These are phyloP conservation scores for Ustilago vetiveriae DNA, from an alignment of 1,284 basidiomycete species.

Conservation along the genomic window DNA sequence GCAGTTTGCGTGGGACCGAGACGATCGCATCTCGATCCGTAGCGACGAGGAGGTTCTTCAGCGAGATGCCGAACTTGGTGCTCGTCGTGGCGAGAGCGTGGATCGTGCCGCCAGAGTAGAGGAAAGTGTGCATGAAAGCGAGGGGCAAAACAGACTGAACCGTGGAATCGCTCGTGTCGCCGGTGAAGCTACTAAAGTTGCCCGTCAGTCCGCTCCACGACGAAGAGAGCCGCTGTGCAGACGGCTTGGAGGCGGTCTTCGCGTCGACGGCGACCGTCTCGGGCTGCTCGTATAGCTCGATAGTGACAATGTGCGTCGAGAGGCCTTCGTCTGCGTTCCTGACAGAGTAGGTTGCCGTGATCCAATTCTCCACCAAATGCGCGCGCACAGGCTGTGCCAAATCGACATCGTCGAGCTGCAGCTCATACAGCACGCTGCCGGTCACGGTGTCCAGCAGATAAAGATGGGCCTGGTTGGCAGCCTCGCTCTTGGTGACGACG, in stretches of 20 bases:
- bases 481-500: slow-evolving; percentile 69
- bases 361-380: slow-evolving; percentile 87
- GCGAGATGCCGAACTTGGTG: slow-evolving; percentile 82
- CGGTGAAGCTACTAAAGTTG: slow-evolving; percentile 44
- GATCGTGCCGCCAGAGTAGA: slow-evolving; percentile 74
- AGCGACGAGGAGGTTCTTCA: slow-evolving; percentile 88
- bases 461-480: slow-evolving; percentile 70
- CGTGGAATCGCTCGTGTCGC: slow-evolving; percentile 16
- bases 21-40: slow-evolving; percentile 80
- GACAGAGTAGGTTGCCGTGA: slow-evolving; percentile 78
- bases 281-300: slow-evolving; percentile 81
- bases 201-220: slow-evolving; percentile 36
- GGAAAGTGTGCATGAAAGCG: slow-evolving; percentile 76
- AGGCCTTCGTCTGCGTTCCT: slow-evolving; percentile 71
- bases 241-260: slow-evolving; percentile 1
- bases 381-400: slow-evolving; percentile 72
- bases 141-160: slow-evolving; percentile 6
- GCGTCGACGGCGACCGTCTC: slow-evolving; percentile 77
- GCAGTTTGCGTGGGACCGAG: slow-evolving; percentile 76
- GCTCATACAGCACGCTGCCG: slow-evolving; percentile 75
- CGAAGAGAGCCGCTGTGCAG: slow-evolving; percentile 5
- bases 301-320: slow-evolving; percentile 70
- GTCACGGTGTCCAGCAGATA: slow-evolving; percentile 82
- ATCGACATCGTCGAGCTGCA: slow-evolving; percentile 58
- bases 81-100: slow-evolving; percentile 77